Conservation (phyloP, 1,284 basidiomycete species). For the Somion occarium region DNA sequence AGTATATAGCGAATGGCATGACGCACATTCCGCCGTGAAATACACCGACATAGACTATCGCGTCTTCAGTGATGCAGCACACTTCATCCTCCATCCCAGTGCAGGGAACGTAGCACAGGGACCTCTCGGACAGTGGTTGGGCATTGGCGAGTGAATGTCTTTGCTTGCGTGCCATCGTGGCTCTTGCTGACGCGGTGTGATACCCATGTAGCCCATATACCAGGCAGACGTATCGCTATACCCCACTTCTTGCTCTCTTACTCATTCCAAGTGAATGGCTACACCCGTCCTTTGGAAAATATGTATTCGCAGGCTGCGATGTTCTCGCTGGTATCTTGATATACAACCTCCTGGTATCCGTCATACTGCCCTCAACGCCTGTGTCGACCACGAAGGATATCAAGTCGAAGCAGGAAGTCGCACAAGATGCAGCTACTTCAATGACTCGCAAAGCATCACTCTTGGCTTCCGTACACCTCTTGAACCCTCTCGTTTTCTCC, state of each 20-base stretch:
- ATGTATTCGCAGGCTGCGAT: slow-evolving; percentile 85
- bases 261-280: slow-evolving; percentile 78
- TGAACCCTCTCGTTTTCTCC: slow-evolving; percentile 93
- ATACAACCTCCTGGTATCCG: slow-evolving; percentile 58
- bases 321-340: slow-evolving; percentile 80
- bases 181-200: not conserved
- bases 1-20: slow-evolving; percentile 86
- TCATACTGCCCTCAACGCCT: slow-evolving; percentile 32
- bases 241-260: slow-evolving; percentile 84
- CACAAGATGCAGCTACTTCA: not conserved
- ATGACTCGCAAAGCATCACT: slow-evolving; percentile 27
- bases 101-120: slow-evolving; percentile 57
- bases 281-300: slow-evolving; percentile 85
- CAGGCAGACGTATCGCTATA: slow-evolving; percentile 96
- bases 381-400: not conserved
- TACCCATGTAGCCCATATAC: slow-evolving; percentile 89
- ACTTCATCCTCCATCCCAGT: slow-evolving; percentile 53
- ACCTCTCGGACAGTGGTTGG: slow-evolving; percentile 41
- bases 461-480: slow-evolving; percentile 65
- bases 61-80: slow-evolving; percentile 91
- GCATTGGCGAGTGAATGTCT: slow-evolving; percentile 62
- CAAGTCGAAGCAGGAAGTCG: slow-evolving; percentile 1
- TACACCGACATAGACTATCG: slow-evolving; percentile 98
- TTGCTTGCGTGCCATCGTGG: not conserved
- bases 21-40: slow-evolving; percentile 77